Evolutionary conservation across 139 green algal species (phyloP).

Genomic region (Chlorella sp.): DNA sequence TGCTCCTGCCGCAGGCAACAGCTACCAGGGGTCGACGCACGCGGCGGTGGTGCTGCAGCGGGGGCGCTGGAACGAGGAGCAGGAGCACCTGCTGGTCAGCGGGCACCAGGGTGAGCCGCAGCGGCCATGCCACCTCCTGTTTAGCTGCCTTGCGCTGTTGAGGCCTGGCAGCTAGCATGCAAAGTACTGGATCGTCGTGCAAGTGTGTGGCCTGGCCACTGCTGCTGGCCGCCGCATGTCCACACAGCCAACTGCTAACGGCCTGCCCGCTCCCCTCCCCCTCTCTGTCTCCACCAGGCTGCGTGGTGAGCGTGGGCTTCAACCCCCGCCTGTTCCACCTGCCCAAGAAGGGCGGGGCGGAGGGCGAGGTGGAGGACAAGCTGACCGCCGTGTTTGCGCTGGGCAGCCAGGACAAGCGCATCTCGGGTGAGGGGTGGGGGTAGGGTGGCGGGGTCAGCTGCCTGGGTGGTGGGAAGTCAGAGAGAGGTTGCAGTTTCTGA

Average conservation of each 20-base stretch:
- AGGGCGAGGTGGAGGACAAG: conserved; percentile 5
- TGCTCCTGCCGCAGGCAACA: conserved; percentile 50
- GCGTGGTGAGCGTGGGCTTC: conserved; percentile 71
- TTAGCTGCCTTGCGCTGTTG: too few relatives aligned
- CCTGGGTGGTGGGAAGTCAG: neutral
- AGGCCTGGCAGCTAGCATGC: too few relatives aligned
- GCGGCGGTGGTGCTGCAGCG: conserved; percentile 64
- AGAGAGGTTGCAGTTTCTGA: neutral
- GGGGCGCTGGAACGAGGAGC: conserved; percentile 40
- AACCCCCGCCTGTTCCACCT: conserved; percentile 74
- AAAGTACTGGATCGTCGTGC: too few relatives aligned
- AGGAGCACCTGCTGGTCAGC: conserved; percentile 47
- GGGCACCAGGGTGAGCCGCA: conserved; percentile 31
- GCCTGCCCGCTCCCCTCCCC: conserved; percentile 13
- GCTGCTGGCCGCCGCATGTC: too few relatives aligned
- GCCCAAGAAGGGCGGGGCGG: conserved; percentile 35
- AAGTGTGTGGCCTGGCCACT: too few relatives aligned
- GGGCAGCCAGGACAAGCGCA: conserved; percentile 65
- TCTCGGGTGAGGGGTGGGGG: conserved; percentile 20
- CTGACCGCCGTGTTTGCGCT: conserved; percentile 60
- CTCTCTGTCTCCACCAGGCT: conserved; percentile 68
- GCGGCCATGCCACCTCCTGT: too few relatives aligned
- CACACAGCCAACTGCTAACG: too few relatives aligned
- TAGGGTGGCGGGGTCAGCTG: too few relatives aligned
- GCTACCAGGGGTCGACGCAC: conserved; percentile 65